A percentile compares a stretch with the other conserved stretches of the same genome.
Conservation (phyloP, 2,329 filamentous ascomycete species). For the Aurifilum marmelostoma region DNA sequence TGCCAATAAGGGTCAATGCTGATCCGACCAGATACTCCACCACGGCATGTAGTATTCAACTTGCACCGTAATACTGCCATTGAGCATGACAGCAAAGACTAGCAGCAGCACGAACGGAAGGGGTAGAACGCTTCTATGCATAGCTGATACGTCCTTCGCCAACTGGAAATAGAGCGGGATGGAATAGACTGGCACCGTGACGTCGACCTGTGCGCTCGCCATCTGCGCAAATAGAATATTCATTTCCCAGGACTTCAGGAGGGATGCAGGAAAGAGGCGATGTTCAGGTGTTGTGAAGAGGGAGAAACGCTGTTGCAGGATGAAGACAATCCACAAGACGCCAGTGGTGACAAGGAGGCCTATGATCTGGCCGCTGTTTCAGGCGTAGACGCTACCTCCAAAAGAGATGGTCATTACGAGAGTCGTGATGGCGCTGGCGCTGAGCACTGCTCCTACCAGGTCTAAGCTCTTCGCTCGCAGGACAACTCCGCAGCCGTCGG, state of each 20-base stretch:
- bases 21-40: constrained; percentile 41
- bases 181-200: constrained; percentile 47
- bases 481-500: constrained; percentile 4
- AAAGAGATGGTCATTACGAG: constrained; percentile 55
- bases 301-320: constrained; percentile 47
- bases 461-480: constrained; percentile 40
- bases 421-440: constrained; percentile 43
- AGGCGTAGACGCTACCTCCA: constrained; percentile 52
- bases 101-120: constrained; percentile 36
- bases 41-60: constrained; percentile 45
- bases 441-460: constrained; percentile 48
- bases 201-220: constrained; percentile 30
- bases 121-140: constrained; percentile 42
- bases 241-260: constrained; percentile 43
- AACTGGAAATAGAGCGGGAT: constrained; percentile 59
- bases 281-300: constrained; percentile 44
- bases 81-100: not conserved
- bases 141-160: constrained; percentile 42
- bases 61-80: constrained; percentile 31
- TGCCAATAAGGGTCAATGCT: constrained; percentile 38
- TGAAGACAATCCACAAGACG: constrained; percentile 47
- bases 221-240: constrained; percentile 44
- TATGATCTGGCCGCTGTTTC: constrained; percentile 46
- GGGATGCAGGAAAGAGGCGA: constrained; percentile 51
- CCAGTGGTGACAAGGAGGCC: constrained; percentile 48